Base-by-base conservation (phyloP, 176 grass and related monocot genomes). In the Bromus sterilis region DNA sequence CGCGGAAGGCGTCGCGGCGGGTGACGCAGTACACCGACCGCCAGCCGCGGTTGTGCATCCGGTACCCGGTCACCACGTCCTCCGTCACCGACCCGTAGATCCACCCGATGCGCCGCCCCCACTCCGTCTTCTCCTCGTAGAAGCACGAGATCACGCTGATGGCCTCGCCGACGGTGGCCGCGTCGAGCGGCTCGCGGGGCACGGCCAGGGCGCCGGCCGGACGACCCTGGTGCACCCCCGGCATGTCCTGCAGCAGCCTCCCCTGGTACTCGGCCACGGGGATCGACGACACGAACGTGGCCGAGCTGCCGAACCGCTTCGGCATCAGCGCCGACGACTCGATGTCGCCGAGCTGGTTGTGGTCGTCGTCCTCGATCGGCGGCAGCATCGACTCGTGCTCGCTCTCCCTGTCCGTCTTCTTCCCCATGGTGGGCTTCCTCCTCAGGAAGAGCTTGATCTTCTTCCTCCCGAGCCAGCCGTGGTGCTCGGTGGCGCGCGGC, bases 21-120 rank as follows among this genome's bases (percentile, higher is more conserved):
- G 95, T 91, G 3, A 89, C 88, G 37, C 95, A 98, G 88, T 98
- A 98, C n/a, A 98, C 84, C 11, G 95, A 98, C 3, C 95, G 82
- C 95, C 95, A 98, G 29, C 95, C 95, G 26, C 95, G 83, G 75
- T 98, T 98, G 86, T 98, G 95, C 95, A 98, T 98, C 49, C 95
- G 37, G 73, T 98, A 98, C n/a, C 95, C 95, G 1, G 95, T 98
- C 11, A 98, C 95, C 18, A 98, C 95, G 69, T 98, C 95, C 84
- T 98, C 92, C 11, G 95, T 98, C 11, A 95, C 95, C 0, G 95
- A 98, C 1, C 95, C 95, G 41, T 98, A 98, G 67, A 98, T 98
- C 95, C 95, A 98, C 1, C 95, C 95, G 24, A 95, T 86, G 48
- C 95, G 75, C 61, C 72, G 86, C 6, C 95, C 95, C 95, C 95